Conservation (phyloP, 2,329 filamentous ascomycete genomes). For the Pezicula radicicola region DNA sequence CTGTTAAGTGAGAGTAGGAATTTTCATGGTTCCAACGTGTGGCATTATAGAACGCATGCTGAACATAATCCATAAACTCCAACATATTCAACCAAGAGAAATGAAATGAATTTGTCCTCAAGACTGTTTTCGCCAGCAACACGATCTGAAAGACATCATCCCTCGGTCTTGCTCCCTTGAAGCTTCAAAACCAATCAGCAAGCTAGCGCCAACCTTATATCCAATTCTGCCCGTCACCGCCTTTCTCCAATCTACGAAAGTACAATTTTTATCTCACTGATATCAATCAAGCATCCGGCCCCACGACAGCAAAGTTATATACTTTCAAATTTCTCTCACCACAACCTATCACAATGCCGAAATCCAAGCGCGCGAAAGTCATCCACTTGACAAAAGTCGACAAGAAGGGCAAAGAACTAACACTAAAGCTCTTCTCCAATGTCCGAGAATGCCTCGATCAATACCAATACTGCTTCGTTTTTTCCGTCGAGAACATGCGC, state of each 20-base stretch:
- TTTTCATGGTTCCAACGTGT: constrained; percentile 91
- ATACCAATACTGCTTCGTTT: constrained; percentile 91
- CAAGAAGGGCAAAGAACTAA: constrained; percentile 90
- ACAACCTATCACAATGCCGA: constrained; percentile 65
- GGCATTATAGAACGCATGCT: constrained; percentile 82
- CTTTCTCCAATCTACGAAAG: not conserved
- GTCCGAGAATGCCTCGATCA: constrained; percentile 81
- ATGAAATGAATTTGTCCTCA: not conserved
- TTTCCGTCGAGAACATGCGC: constrained; percentile 94
- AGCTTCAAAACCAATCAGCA: not conserved
- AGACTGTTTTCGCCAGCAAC: not conserved
- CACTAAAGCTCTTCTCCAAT: constrained; percentile 82
- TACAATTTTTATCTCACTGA: not conserved
- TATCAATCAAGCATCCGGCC: not conserved
- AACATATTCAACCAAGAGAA: constrained; percentile 56
- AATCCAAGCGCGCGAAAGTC: constrained; percentile 89
- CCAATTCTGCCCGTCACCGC: not conserved
- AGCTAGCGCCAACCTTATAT: not conserved
- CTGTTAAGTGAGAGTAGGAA: constrained; percentile 83
- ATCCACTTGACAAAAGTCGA: constrained; percentile 86
- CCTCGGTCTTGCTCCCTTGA: not conserved
- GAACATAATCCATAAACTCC: constrained; percentile 97
- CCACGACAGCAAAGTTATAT: not conserved
- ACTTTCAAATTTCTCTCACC: not conserved
- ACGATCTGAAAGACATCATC: not conserved